Evolutionary conservation across 345 rosid species (phyloP).

Genomic region (Gossypium rotundifolium): DNA sequence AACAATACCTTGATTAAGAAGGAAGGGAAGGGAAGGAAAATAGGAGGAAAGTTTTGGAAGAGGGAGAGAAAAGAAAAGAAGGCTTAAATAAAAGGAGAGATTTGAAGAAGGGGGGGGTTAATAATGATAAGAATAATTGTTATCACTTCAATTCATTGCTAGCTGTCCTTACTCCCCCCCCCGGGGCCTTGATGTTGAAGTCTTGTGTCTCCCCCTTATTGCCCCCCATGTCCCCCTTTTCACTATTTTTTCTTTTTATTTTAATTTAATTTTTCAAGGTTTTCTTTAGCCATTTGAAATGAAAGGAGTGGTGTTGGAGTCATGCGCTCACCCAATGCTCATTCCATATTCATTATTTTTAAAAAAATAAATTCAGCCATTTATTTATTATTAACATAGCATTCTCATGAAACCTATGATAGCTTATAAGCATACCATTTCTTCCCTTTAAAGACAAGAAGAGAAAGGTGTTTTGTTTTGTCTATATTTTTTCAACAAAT

Average conservation of each 20-base stretch:
- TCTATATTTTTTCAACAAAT: constrained; percentile 13
- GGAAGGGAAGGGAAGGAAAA: neutral
- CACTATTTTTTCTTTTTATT: neutral
- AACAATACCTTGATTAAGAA: neutral
- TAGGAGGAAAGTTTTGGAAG: neutral
- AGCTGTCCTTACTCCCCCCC: neutral
- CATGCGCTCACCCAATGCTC: too few relatives aligned
- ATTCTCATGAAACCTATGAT: neutral
- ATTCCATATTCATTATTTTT: too few relatives aligned
- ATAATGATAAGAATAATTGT: too few relatives aligned
- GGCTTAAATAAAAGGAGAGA: neutral
- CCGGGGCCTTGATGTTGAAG: neutral
- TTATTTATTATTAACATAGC: neutral
- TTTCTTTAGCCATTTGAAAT: neutral
- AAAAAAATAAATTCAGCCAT: too few relatives aligned
- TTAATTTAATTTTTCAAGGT: neutral
- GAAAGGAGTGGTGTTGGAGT: neutral
- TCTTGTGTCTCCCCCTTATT: neutral
- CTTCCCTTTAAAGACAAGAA: constrained; percentile 40
- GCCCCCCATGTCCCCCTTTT: neutral
- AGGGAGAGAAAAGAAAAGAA: neutral
- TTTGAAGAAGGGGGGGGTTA: neutral
- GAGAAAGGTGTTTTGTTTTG: constrained; percentile 2
- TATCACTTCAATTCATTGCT: neutral
- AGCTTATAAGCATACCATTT: constrained; percentile 8